Conservation (phyloP, 305 asterid species). For the Fraxinus floribunda region DNA sequence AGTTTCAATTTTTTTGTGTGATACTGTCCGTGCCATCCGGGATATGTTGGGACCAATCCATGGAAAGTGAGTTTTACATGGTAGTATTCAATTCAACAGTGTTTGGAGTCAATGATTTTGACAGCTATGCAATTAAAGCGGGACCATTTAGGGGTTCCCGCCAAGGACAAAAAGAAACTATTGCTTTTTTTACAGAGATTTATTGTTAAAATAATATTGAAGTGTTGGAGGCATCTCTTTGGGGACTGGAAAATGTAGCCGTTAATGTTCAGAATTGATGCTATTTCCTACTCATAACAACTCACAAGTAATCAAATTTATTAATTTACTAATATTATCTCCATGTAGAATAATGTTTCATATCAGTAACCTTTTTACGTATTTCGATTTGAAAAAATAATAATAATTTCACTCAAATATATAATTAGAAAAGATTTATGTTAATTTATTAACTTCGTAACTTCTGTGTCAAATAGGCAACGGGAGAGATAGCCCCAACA, state of each 20-base stretch:
- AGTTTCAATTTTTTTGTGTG: not conserved
- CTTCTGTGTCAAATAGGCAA: not conserved
- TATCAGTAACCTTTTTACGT: no score
- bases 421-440: not conserved
- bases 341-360: not conserved
- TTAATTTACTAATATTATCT: not conserved
- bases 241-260: constrained; percentile 25
- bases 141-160: constrained; percentile 13
- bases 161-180: constrained; percentile 4
- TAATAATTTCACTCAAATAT: not conserved
- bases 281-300: not conserved
- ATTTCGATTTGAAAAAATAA: not conserved
- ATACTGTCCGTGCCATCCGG: not conserved
- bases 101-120: constrained; percentile 20
- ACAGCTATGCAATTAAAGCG: constrained; percentile 7
- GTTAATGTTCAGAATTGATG: constrained; percentile 2
- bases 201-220: not conserved
- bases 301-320: no score
- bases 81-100: not conserved
- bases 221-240: constrained; percentile 20
- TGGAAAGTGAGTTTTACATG: not conserved
- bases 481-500: not conserved
- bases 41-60: not conserved
- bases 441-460: not conserved
- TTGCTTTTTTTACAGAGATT: not conserved